Conservation (phyloP, 1,139 yeast genomes). For the Pneumocystis sp. region DNA sequence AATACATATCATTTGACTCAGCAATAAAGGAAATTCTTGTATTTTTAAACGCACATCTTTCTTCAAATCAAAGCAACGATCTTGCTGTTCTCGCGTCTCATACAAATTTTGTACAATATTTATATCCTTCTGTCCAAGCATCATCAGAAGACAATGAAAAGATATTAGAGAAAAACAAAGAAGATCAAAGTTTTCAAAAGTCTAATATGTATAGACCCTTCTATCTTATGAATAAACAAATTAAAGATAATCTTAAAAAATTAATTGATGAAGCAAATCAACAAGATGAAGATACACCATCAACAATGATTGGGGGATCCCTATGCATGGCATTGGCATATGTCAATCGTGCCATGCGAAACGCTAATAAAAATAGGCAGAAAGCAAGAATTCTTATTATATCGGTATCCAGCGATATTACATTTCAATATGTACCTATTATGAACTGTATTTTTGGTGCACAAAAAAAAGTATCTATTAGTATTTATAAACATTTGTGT, state of each 20-base stretch:
- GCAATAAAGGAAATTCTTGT: slow-evolving; percentile 50
- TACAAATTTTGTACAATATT: slow-evolving; percentile 49
- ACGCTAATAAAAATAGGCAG: slow-evolving; percentile 21
- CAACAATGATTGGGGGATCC: slow-evolving; percentile 60
- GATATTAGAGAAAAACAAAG: slow-evolving; percentile 6
- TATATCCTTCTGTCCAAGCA: slow-evolving; percentile 42
- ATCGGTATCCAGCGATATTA: slow-evolving; percentile 62
- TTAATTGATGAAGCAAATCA: slow-evolving; percentile 28
- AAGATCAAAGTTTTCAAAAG: slow-evolving; percentile 9
- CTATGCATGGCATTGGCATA: slow-evolving; percentile 64
- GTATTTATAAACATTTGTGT: not conserved
- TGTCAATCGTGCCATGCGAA: slow-evolving; percentile 38
- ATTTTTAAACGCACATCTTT: slow-evolving; percentile 69
- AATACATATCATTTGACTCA: slow-evolving; percentile 35
- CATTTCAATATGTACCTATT: slow-evolving; percentile 73
- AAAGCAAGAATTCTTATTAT: slow-evolving; percentile 62
- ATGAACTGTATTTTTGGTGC: slow-evolving; percentile 97
- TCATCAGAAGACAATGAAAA: slow-evolving; percentile 12
- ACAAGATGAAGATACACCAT: slow-evolving; percentile 18
- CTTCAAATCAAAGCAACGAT: slow-evolving; percentile 69
- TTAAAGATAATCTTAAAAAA: slow-evolving; percentile 44
- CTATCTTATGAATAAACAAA: slow-evolving; percentile 61
- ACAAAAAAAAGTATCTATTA: slow-evolving; percentile 45
- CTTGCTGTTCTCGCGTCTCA: slow-evolving; percentile 75
- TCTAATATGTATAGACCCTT: slow-evolving; percentile 68